A percentile compares a stretch with the other conserved stretches of the same genome.
phyloP scores from a whole-genome alignment of 495 filamentous ascomycete genomes.

The Rhizodiscina lignyota region DNA sequence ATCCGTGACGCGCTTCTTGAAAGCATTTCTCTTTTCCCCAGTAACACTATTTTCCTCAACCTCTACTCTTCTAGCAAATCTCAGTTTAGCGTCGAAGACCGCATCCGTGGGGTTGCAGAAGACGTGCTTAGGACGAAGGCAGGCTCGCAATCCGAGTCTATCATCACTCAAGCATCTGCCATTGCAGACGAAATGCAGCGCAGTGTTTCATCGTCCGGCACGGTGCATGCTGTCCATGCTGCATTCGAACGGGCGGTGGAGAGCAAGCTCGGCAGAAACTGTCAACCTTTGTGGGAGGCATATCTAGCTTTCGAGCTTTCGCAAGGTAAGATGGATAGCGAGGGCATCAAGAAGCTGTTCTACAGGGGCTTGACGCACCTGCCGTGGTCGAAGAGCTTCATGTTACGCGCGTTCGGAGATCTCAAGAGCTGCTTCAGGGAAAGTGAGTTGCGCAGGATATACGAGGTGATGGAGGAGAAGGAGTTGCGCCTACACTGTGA shows the following conservation, averaged over 20 bases:
- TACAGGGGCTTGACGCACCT: conserved; percentile 15
- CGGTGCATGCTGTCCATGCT: conserved; percentile 12
- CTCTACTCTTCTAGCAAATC: conserved; percentile 32
- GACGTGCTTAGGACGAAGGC: conserved; percentile 21
- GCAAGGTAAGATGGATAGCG: conserved; percentile 1
- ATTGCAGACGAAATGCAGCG: conserved; percentile 41
- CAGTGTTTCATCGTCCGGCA: conserved; percentile 3
- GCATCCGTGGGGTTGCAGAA: conserved; percentile 43
- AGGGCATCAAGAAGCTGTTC: conserved; percentile 16
- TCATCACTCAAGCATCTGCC: conserved; percentile 42
- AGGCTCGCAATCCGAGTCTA: conserved; percentile 20
- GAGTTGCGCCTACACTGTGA: conserved; percentile 35
- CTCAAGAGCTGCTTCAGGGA: conserved; percentile 19
- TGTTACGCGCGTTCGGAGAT: conserved; percentile 18
- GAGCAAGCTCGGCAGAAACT: conserved; percentile 8
- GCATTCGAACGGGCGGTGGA: conserved; percentile 12
- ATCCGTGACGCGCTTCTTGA: conserved; percentile 42
- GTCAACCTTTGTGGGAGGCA: conserved; percentile 13
- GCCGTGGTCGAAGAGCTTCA: conserved; percentile 26
- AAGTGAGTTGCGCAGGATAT: conserved; percentile 28
- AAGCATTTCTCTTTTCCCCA: conserved; percentile 47
- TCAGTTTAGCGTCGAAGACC: conserved; percentile 42
- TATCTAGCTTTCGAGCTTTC: conserved; percentile 16
- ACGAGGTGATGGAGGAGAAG: conserved; percentile 34
- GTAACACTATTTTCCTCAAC: conserved; percentile 62